Conservation (phyloP, 345 rosid species). For the Triadica sebifera region DNA sequence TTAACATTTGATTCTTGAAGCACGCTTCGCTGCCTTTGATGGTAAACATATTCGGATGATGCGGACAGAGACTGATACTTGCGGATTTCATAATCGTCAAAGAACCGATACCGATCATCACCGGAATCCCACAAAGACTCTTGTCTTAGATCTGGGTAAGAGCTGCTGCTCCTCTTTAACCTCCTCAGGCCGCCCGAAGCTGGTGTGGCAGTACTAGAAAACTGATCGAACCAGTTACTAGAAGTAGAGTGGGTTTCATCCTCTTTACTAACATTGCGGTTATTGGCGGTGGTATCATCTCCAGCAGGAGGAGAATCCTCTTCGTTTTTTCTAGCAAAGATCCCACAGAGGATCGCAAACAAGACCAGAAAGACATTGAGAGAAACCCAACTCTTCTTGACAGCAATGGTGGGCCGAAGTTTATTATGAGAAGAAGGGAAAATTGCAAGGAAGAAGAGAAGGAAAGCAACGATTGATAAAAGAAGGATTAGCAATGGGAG, state of each 20-base stretch:
- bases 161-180: constrained; percentile 67
- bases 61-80: constrained; percentile 30
- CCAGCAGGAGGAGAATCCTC: constrained; percentile 33
- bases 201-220: constrained; percentile 25
- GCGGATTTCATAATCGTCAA: constrained; percentile 63
- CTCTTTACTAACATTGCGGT: neutral
- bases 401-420: constrained; percentile 32
- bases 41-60: constrained; percentile 3
- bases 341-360: constrained; percentile 71
- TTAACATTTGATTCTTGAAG: constrained; percentile 47
- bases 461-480: constrained; percentile 44
- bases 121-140: constrained; percentile 40
- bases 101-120: constrained; percentile 55
- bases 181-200: constrained; percentile 29
- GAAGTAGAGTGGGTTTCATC: constrained; percentile 5
- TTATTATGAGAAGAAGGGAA: constrained; percentile 51
- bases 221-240: constrained; percentile 48
- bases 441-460: constrained; percentile 40
- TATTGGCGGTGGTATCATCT: neutral
- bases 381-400: constrained; percentile 68
- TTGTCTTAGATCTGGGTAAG: constrained; percentile 72
- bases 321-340: constrained; percentile 56
- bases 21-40: constrained; percentile 26
- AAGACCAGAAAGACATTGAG: constrained; percentile 56
- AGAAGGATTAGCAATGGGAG: constrained; percentile 50